Evolutionary conservation across 2,329 filamentous ascomycete species (phyloP).

Genomic region (Tolypocladium paradoxum): DNA sequence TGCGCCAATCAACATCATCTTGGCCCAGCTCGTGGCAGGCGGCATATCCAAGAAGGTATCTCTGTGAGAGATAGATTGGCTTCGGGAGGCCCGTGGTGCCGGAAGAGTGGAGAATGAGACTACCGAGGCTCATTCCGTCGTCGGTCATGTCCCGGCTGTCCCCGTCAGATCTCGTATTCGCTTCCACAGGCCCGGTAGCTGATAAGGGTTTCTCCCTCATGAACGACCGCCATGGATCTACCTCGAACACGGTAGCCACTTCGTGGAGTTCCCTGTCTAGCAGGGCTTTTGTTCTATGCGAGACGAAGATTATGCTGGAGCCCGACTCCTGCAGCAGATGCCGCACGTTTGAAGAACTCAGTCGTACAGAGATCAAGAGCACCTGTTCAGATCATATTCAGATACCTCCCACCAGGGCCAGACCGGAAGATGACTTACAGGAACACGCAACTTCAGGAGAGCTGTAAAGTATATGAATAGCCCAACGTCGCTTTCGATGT

Average conservation of each 20-base stretch:
- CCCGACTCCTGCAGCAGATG: slow-evolving; percentile 8
- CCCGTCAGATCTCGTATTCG: too few species aligned
- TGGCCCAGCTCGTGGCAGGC: slow-evolving; percentile 14
- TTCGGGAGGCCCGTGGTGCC: slow-evolving; percentile 23
- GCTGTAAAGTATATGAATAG: slow-evolving; percentile 12
- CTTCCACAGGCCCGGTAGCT: too few species aligned
- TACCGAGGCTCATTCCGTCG: slow-evolving; percentile 6
- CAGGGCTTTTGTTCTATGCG: slow-evolving; percentile 3
- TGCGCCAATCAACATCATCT: slow-evolving; percentile 9
- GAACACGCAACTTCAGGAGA: slow-evolving; percentile 8
- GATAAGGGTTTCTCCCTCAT: background rate
- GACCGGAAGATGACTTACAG: slow-evolving; percentile 2
- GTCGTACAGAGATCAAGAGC: slow-evolving; percentile 12
- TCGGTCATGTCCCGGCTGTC: too few species aligned
- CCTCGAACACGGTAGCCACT: too few species aligned
- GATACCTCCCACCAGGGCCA: too few species aligned
- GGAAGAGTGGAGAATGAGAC: slow-evolving; percentile 20
- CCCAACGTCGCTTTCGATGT: slow-evolving; percentile 13
- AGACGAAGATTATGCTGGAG: slow-evolving; percentile 5
- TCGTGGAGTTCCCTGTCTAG: too few species aligned
- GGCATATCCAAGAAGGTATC: slow-evolving; percentile 16
- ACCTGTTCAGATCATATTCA: slow-evolving; percentile 1
- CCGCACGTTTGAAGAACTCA: slow-evolving; percentile 7
- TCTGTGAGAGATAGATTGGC: slow-evolving; percentile 18
- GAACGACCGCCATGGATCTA: background rate